Base-by-base conservation (phyloP, 2,329 filamentous ascomycete genomes). In the Aspergillus candidus region DNA sequence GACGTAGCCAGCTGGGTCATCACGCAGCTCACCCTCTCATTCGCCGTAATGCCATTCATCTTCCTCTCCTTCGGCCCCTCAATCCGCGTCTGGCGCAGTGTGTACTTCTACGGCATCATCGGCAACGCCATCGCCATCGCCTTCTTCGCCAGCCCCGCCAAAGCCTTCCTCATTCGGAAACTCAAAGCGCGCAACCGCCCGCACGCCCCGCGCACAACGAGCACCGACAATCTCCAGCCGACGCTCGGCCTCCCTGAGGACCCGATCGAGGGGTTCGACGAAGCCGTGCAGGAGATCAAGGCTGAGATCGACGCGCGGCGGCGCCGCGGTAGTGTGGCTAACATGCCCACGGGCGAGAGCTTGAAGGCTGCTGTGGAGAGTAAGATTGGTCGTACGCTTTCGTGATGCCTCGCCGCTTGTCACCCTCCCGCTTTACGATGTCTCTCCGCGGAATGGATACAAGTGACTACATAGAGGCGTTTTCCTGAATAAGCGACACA, bases 81-180 rank as follows among this genome's bases (percentile, higher is more conserved):
- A 8, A 66, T 94, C 34, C 71, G 75, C 2, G 83, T 87, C 46
- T 98, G 93, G 93, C 70, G 79, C 0, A 80, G 86, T 34, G 86
- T 96, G 31, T 93, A 95, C 70, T 97, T 89, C 71, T 98, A 94
- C 67, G 82, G 79, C 29, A 73, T 93, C 43, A 61, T 90, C 49
- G 83, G 82, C 53, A 85, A 85, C 1, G 67, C 73, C 8, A 63
- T 70, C 0, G 79, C 82, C 13, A 79, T 90, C 44, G 78, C 73
- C 6, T 84, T 95, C 70, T 95, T 97, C 60, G 78, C 82, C 33
- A 88, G 86, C 1, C 88, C 88, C 0, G 85, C 80, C 2, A 94
- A 90, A 64, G 66, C 70, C 4, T 65, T 57, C 52, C 70, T 89
- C 0, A 72, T 73, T 47, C 73, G 75, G 56, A 67, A 70, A 46